These are phyloP conservation scores for Ceratobasidium sp. DNA, from an alignment of 1,284 basidiomycete genomes.

Conservation along the genomic window DNA sequence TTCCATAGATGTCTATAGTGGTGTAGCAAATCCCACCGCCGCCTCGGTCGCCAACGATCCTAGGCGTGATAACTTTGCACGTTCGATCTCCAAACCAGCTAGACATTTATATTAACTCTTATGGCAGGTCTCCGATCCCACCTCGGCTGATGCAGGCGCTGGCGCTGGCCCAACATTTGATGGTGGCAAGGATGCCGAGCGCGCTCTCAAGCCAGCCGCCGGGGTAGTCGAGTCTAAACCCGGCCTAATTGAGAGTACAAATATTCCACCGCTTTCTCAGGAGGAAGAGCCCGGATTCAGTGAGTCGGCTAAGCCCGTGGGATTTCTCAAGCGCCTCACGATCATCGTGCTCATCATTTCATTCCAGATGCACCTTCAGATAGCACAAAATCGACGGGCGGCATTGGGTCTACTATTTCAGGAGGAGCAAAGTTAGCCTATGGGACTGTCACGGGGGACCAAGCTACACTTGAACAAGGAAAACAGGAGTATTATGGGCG, in stretches of 20 bases:
- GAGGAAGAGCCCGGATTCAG: constrained; percentile 27
- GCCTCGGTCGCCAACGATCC: constrained; percentile 36
- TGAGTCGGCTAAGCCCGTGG: not conserved
- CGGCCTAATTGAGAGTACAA: constrained; percentile 39
- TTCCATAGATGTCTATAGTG: constrained; percentile 37
- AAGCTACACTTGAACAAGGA: constrained; percentile 21
- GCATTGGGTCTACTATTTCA: constrained; percentile 4
- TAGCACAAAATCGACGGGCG: not conserved
- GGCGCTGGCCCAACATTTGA: constrained; percentile 41
- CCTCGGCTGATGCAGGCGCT: constrained; percentile 36
- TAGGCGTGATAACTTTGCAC: constrained; percentile 39
- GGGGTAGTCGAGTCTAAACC: constrained; percentile 40
- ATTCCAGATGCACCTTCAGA: constrained; percentile 13
- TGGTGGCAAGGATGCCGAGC: constrained; percentile 39
- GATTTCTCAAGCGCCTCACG: not conserved
- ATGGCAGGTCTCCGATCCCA: constrained; percentile 35
- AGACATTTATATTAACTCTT: not conserved
- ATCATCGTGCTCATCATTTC: not conserved
- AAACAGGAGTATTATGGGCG: constrained; percentile 6
- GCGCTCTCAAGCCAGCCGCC: constrained; percentile 29
- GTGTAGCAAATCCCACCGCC: constrained; percentile 40
- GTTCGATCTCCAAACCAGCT: not conserved
- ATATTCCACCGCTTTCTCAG: constrained; percentile 35
- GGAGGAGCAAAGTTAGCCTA: constrained; percentile 16
- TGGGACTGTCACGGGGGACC: constrained; percentile 11